Percentiles rank a stretch among this genome's conserved stretches.
Evolutionary conservation across 495 filamentous ascomycete genomes (phyloP).

Genomic region (Tuber brumale): DNA sequence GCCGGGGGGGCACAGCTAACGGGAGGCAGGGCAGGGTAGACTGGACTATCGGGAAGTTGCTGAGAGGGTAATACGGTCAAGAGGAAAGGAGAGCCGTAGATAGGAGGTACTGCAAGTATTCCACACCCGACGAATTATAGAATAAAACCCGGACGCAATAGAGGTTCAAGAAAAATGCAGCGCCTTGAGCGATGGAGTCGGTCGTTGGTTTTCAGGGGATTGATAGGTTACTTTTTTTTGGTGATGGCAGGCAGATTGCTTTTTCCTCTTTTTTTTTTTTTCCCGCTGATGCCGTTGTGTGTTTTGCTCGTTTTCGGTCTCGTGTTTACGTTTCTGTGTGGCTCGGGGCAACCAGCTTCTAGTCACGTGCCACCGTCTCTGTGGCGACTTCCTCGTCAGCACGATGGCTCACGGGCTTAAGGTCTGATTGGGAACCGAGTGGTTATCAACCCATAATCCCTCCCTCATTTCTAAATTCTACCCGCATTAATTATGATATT

Average conservation of each 20-base stretch:
- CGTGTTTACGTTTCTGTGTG: not conserved
- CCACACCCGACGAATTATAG: not conserved
- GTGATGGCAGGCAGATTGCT: not conserved
- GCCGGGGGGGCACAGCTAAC: conserved; percentile 11
- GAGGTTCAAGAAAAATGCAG: not conserved
- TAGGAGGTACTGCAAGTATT: not conserved
- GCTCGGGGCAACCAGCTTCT: not conserved
- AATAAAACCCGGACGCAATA: not conserved
- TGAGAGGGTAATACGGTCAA: not conserved
- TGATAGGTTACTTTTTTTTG: not conserved
- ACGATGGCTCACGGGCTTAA: too few relatives aligned
- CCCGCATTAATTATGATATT: not conserved
- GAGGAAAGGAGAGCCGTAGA: not conserved
- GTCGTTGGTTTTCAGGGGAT: not conserved
- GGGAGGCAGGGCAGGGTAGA: conserved; percentile 3
- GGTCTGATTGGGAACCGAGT: too few relatives aligned
- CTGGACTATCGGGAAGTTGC: conserved; percentile 18
- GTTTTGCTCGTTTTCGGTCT: not conserved
- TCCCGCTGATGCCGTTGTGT: not conserved
- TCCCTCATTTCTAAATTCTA: not conserved
- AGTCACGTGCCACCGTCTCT: too few relatives aligned
- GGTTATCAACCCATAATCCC: too few relatives aligned
- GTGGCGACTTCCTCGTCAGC: too few relatives aligned
- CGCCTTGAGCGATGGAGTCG: not conserved
- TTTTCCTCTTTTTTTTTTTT: conserved; percentile 9